phyloP scores from a whole-genome alignment of 2,329 filamentous ascomycete genomes.

The Sporothrix euskadiensis region DNA sequence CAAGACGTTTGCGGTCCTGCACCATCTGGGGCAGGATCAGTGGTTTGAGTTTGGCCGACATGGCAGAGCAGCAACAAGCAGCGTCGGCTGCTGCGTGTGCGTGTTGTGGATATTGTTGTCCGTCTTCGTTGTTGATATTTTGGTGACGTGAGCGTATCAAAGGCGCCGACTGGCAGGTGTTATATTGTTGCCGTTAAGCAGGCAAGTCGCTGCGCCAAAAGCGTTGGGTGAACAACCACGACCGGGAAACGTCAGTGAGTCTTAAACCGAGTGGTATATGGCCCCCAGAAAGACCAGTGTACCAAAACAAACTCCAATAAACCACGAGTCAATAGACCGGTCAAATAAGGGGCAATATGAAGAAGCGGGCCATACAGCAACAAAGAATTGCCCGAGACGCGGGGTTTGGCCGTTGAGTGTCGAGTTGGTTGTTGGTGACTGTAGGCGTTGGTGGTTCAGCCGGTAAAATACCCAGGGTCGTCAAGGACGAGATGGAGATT shows the following conservation, averaged over 20 bases:
- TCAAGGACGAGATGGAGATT: not conserved
- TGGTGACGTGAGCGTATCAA: not conserved
- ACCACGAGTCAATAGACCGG: constrained; percentile 9
- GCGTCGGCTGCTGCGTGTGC: constrained; percentile 21
- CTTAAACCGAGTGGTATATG: not conserved
- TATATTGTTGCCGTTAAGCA: constrained; percentile 7
- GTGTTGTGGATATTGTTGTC: not conserved
- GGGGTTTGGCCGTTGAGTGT: not conserved
- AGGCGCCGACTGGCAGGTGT: constrained; percentile 6
- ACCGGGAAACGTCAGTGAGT: constrained; percentile 9
- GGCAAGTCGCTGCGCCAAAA: constrained; percentile 3
- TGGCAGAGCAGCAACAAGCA: constrained; percentile 34
- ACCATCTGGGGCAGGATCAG: constrained; percentile 57
- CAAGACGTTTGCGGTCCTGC: constrained; percentile 44
- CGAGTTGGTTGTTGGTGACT: not conserved
- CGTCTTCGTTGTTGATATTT: not conserved
- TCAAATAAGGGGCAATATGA: constrained; percentile 19
- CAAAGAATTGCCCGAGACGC: constrained; percentile 11
- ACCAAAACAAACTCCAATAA: constrained; percentile 2
- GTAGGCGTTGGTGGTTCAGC: not conserved
- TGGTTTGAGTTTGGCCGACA: constrained; percentile 55
- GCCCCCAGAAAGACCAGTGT: not conserved
- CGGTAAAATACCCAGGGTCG: constrained; percentile 13
- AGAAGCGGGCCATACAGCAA: constrained; percentile 1
- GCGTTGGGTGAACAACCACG: constrained; percentile 17